Evolutionary conservation across 2,329 filamentous ascomycete genomes (phyloP), one percentile per base, ranked within the genome.

Genomic region (Colletotrichum australisinense): DNA sequence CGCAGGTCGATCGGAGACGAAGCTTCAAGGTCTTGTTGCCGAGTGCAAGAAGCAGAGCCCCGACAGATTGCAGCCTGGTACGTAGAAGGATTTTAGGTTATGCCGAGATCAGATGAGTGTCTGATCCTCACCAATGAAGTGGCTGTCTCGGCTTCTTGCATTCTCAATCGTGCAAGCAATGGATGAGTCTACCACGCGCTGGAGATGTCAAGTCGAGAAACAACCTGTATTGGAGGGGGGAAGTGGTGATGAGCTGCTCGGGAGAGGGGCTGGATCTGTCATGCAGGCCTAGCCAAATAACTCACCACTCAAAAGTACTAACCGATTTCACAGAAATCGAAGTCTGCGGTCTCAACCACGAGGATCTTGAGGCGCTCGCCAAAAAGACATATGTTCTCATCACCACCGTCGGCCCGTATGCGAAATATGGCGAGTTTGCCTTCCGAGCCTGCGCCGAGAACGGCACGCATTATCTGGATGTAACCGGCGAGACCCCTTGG

Each of bases 1-100:
- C 68, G 94, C 95, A 58, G 95, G 95, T 35, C 93, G 95, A 30
- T 95, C 94, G n/a, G 85, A 88, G 62, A 85, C 87, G 62, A 98
- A 98, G 82, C 88, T 98, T 5, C 88, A 93, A 76, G 83, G 84
- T 53, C 83, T 98, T 12, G 90, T 91, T 8, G 85, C 91, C 65
- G 90, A 94, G 67, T 88, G 95, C 80, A 91, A 91, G 77, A 80
- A 84, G 69, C 78, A 93, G 72, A 93, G 93, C 79, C 86, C 91
- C 2, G 92, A 97, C 81, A 92, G 95, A 66, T 79, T 85, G 46
- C 88, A 90, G 66, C 95, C 95, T 79, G 90, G 93, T 94, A 88
- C 78, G 83, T 77, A 19, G 22, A 16, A 26, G 9, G n/a, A 26
- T 7, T 38, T 63, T 67, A 38, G 30, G 57, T 63, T 58, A 52